Base-by-base conservation (phyloP, 2,329 filamentous ascomycete genomes). In the Alternaria ventricosa region DNA sequence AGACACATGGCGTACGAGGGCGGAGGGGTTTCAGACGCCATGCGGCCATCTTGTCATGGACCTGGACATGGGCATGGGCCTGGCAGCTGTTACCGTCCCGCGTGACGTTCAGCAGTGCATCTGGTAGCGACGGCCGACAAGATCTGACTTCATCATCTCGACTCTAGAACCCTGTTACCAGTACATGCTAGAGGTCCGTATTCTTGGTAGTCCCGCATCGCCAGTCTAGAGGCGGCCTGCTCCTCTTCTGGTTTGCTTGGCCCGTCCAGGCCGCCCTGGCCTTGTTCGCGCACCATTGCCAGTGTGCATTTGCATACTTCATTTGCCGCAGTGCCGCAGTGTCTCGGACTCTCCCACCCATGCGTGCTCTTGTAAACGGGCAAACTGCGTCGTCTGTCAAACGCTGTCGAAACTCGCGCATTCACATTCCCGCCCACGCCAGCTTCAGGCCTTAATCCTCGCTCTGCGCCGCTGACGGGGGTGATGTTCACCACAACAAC, bases 401-500 rank as follows among this genome's bases (percentile, higher is more conserved):
- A 67, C 67, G 58, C 64, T 50, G 63, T 63, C 65, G 67, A 69
- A 68, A 70, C 66, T 55, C 63, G 28, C 63, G 53, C 65, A 67
- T 64, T 61, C 68, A 63, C 60, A 60, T 46, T 46, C 50, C 43
- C 60, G 61, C 64, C 55, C 60, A 57, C 45, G 55, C 60, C 66
- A 61, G 67, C 66, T 66, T 68, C 57, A 64, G 64, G 53, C 65
- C 58, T 22, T 23, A 53, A 57, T 22, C 63, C 60, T 55, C 44
- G 41, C 61, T 30, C 58, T 45, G 49, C 57, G 63, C 63, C 64
- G 61, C 63, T 61, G 27, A 61, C 53, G 56, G 60, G 49, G 57
- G 58, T 63, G 49, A 84, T 84, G 82, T 82, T 83, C 69, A 82
- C 81, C 55, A 78, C 80, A 55, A 76, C 82, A 50, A 71, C 60